phyloP scores from a whole-genome alignment of 371 early-diverging fungal genomes.

The Parasitella parasitica region DNA sequence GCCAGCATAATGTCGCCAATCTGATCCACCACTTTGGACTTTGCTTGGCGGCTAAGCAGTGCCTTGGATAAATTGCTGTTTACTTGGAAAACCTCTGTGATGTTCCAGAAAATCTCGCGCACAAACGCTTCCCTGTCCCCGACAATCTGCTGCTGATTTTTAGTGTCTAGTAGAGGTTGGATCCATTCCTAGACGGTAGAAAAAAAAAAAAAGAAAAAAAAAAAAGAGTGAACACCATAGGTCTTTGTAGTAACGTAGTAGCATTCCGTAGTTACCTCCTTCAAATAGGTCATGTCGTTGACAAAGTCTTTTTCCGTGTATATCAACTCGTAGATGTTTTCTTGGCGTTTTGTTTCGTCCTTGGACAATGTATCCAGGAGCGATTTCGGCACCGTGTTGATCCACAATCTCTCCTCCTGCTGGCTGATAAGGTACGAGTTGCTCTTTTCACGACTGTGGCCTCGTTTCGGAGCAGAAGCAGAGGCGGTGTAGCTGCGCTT shows the following conservation, averaged over 20 bases:
- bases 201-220: not conserved
- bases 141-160: constrained; percentile 53
- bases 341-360: constrained; percentile 87
- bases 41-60: constrained; percentile 71
- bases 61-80: constrained; percentile 68
- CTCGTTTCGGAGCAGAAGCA: not conserved
- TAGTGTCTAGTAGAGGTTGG: constrained; percentile 64
- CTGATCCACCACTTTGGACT: constrained; percentile 67
- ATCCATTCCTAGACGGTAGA: constrained; percentile 59
- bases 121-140: constrained; percentile 68
- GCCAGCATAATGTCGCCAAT: constrained; percentile 86
- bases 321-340: constrained; percentile 91
- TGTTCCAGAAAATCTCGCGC: constrained; percentile 80
- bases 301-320: constrained; percentile 92
- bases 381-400: constrained; percentile 64
- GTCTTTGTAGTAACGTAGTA: too few species aligned
- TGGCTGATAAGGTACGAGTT: constrained; percentile 6
- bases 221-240: not conserved
- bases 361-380: constrained; percentile 70
- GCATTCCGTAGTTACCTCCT: constrained; percentile 47
- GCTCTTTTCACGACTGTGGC: constrained; percentile 23
- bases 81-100: constrained; percentile 67
- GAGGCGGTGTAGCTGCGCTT: constrained; percentile 7
- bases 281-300: constrained; percentile 60
- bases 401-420: constrained; percentile 56